Base-by-base conservation (phyloP, 1,139 yeast genomes). In the Nadsonia commutata region DNA sequence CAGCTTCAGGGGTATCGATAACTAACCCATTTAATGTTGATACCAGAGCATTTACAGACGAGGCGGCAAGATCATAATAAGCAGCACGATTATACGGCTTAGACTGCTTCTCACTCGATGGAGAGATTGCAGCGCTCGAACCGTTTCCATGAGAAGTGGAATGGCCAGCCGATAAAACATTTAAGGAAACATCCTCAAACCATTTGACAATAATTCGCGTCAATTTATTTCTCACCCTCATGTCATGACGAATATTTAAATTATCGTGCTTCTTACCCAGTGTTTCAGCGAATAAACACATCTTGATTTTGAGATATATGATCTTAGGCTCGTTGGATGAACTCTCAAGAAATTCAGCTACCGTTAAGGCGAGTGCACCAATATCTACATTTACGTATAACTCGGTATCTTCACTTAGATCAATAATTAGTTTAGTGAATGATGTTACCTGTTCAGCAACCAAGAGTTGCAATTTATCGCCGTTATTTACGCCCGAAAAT, bases 201-300 rank as follows among this genome's bases (percentile, higher is more conserved):
- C 93, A 83, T 39, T 73, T 79, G 18, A 77, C 71, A 4, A 74
- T 70, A 8, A 71, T 58, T 50, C 76, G 71, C 3, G 85, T 74
- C 60, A 76, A 73, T 40, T 63, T 63, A 56, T 81, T 83, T 52
- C 90, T 73, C 16, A 72, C 51, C 42, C 66, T 66, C 50, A 70
- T 70, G 36, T 79, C 81, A 38, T 88, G 85, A 36, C 68, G 62
- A 43, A 56, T 48, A 38, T 56, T 55, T 38, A 58, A 42, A 1
- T 55, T 48, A 40, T 56, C 62, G 22, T 51, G 51, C 42, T 51
- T 76, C 64, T 40, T 56, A 44, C 78, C 79, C 39, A 79, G 63
- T 2, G 71, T 67, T 36, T 68, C 66, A 5, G 70, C 65, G 50
- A 78, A 62, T 50, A 75, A 73, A 46, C 84, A 76, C 52, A 77